These are phyloP conservation scores for Suillus plorans DNA, from an alignment of 768 basidiomycete species.

Conservation along the genomic window DNA sequence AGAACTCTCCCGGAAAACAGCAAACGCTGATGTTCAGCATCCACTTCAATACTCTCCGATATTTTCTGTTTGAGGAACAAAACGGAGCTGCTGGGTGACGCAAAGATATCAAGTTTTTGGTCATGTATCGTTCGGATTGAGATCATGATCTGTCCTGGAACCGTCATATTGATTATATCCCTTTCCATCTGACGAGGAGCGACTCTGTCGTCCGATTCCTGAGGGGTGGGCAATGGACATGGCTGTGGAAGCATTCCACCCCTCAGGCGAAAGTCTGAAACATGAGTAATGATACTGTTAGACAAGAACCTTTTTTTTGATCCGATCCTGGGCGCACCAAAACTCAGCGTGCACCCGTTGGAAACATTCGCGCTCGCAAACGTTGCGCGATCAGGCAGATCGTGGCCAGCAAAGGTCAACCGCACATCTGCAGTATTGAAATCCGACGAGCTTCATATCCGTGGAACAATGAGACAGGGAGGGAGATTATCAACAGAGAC, in stretches of 20 bases:
- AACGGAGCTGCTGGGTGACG: background rate
- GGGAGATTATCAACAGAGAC: background rate
- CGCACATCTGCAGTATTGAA: conserved; percentile 1
- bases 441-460: background rate
- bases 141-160: conserved; percentile 6
- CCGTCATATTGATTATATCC: background rate
- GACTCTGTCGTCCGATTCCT: background rate
- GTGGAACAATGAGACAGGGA: background rate
- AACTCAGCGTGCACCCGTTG: background rate
- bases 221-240: background rate
- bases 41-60: background rate
- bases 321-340: background rate
- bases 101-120: conserved; percentile 3
- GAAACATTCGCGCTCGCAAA: background rate
- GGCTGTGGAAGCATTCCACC: conserved; percentile 9
- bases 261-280: conserved; percentile 9
- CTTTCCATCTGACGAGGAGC: background rate
- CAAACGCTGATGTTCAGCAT: conserved; percentile 36
- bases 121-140: conserved; percentile 4
- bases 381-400: background rate
- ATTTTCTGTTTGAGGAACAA: conserved; percentile 4
- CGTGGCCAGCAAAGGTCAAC: conserved; percentile 3
- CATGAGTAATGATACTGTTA: background rate
- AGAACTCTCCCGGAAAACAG: conserved; percentile 51
- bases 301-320: background rate